Evolutionary conservation across 2,329 filamentous ascomycete genomes (phyloP).

Genomic region (Celoporthe dispersa): DNA sequence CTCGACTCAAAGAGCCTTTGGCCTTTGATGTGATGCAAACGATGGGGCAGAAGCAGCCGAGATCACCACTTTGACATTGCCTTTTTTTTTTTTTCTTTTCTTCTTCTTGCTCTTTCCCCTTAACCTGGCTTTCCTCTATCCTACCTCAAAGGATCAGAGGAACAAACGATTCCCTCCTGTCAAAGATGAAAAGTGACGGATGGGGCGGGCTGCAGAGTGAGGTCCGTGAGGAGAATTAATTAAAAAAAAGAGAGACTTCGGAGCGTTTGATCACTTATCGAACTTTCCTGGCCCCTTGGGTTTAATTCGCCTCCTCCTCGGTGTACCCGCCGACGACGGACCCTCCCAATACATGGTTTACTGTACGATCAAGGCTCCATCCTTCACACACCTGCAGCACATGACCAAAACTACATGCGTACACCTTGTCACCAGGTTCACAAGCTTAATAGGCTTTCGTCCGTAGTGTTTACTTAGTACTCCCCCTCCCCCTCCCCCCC

Average conservation of each 20-base stretch:
- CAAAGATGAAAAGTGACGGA: slow-evolving; percentile 1
- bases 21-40: slow-evolving; percentile 23
- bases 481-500: background rate
- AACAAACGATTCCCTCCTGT: background rate
- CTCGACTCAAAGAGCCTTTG: slow-evolving; percentile 26
- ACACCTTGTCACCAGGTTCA: background rate
- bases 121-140: background rate
- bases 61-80: slow-evolving; percentile 11
- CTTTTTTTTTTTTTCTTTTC: background rate
- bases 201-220: background rate
- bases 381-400: background rate
- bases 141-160: slow-evolving; percentile 10
- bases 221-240: background rate
- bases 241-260: background rate
- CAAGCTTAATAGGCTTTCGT: background rate
- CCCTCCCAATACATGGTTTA: background rate
- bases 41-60: slow-evolving; percentile 4
- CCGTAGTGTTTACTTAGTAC: background rate
- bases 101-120: background rate
- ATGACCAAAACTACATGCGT: background rate
- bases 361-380: background rate
- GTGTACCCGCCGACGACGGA: background rate
- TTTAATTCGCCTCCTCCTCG: background rate
- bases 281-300: background rate
- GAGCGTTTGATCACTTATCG: background rate